These are phyloP conservation scores for Pythium apleroticum DNA, from an alignment of 352 stramenopile species.

Conservation along the genomic window DNA sequence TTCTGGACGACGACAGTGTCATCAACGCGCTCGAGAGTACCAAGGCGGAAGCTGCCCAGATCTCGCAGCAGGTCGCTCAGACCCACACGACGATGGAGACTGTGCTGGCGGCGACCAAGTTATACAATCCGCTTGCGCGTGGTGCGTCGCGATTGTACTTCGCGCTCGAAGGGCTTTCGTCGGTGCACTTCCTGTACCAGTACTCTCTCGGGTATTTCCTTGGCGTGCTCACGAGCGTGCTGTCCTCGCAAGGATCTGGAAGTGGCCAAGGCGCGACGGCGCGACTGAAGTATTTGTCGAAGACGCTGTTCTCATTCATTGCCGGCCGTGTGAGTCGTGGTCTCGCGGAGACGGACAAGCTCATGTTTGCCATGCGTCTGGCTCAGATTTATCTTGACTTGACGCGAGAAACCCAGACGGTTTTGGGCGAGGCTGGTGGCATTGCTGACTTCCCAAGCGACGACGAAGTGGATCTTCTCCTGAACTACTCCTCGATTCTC, in stretches of 20 bases:
- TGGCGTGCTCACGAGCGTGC: conserved; percentile 92
- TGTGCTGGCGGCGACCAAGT: conserved; percentile 89
- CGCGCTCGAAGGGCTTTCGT: conserved; percentile 90
- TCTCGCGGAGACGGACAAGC: conserved; percentile 96
- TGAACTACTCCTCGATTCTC: conserved; percentile 57
- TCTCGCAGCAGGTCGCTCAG: conserved; percentile 90
- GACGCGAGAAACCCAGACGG: conserved; percentile 49
- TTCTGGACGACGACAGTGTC: conserved; percentile 98
- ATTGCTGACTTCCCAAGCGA: conserved; percentile 65
- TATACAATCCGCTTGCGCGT: conserved; percentile 95
- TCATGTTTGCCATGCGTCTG: conserved; percentile 97
- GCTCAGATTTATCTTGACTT: conserved; percentile 91
- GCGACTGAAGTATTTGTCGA: conserved; percentile 70
- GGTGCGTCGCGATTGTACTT: conserved; percentile 91
- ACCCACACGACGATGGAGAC: conserved; percentile 81
- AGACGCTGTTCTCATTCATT: conserved; percentile 91
- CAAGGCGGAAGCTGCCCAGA: conserved; percentile 97
- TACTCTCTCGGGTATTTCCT: conserved; percentile 99
- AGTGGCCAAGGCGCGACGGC: conserved; percentile 24
- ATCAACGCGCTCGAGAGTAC: conserved; percentile 98
- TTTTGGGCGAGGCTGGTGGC: conserved; percentile 31
- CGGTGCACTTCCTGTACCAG: conserved; percentile 99
- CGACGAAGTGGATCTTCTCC: conserved; percentile 69
- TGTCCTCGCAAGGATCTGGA: conserved; percentile 39
- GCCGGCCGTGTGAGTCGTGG: conserved; percentile 92